phyloP scores from a whole-genome alignment of 2,329 filamentous ascomycete species.

The Penicillium sp. region DNA sequence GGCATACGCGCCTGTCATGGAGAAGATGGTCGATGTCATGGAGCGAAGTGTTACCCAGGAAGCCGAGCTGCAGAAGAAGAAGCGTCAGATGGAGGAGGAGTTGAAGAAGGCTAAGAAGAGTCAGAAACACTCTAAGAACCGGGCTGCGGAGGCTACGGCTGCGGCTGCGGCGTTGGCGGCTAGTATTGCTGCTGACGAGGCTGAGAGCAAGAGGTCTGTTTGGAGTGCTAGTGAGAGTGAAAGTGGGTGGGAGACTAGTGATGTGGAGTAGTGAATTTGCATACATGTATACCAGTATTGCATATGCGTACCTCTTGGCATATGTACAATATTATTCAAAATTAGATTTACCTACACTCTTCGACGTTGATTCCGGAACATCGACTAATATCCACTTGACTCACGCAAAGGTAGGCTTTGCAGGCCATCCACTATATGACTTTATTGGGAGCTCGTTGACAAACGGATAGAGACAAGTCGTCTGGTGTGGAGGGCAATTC shows the following conservation, averaged over 20 bases:
- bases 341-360: too few relatives aligned
- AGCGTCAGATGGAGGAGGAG: conserved; percentile 28
- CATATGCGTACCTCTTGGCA: not conserved
- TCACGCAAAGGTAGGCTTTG: too few relatives aligned
- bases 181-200: conserved; percentile 12
- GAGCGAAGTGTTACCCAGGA: conserved; percentile 38
- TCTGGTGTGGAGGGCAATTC: too few relatives aligned
- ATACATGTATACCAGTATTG: not conserved
- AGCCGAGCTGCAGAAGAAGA: conserved; percentile 27
- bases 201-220: conserved; percentile 20
- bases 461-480: too few relatives aligned
- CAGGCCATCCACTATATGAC: too few relatives aligned
- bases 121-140: conserved; percentile 29
- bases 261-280: conserved; percentile 7
- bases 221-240: conserved; percentile 45
- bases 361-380: too few relatives aligned
- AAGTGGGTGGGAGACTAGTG: conserved; percentile 39
- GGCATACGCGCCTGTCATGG: conserved; percentile 60
- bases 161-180: conserved; percentile 10
- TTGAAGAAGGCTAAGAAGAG: conserved; percentile 26
- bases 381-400: too few relatives aligned
- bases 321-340: too few relatives aligned
- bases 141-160: conserved; percentile 12
- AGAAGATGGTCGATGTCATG: conserved; percentile 53
- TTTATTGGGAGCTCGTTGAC: too few relatives aligned